These are phyloP conservation scores for Kwoniella shandongensis DNA, from an alignment of 768 basidiomycete genomes.

Conservation along the genomic window DNA sequence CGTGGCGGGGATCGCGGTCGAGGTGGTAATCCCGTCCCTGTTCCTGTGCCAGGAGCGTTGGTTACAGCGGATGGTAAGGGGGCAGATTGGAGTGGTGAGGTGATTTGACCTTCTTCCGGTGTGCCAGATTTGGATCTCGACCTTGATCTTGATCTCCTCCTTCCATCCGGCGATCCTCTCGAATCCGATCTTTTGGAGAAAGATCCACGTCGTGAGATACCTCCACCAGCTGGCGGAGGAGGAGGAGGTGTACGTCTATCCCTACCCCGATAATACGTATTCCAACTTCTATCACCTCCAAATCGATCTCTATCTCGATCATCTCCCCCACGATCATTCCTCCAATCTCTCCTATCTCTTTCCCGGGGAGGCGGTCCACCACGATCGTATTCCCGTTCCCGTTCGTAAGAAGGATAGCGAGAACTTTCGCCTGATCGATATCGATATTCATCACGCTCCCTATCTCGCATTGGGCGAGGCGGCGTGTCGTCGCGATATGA, in stretches of 20 bases:
- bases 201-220: background rate
- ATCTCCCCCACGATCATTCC: background rate
- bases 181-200: background rate
- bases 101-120: slow-evolving; percentile 32
- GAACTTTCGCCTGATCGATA: slow-evolving; percentile 14
- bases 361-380: too few species aligned
- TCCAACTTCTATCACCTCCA: slow-evolving; percentile 2
- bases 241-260: background rate
- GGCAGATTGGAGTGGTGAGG: slow-evolving; percentile 5
- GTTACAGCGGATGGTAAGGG: background rate
- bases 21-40: slow-evolving; percentile 11
- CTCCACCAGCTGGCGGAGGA: background rate
- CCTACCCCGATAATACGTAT: slow-evolving; percentile 1
- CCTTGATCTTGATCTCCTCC: slow-evolving; percentile 7
- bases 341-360: slow-evolving; percentile 2
- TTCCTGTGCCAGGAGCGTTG: background rate
- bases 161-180: background rate
- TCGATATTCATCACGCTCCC: slow-evolving; percentile 18
- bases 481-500: slow-evolving; percentile 20
- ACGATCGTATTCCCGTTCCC: too few species aligned
- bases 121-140: slow-evolving; percentile 17
- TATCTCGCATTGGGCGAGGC: slow-evolving; percentile 1
- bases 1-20: slow-evolving; percentile 7
- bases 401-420: slow-evolving; percentile 7
- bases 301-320: slow-evolving; percentile 10